Evolutionary conservation across 805 yeast species (phyloP).

Genomic region (Candida yuanshanica): DNA sequence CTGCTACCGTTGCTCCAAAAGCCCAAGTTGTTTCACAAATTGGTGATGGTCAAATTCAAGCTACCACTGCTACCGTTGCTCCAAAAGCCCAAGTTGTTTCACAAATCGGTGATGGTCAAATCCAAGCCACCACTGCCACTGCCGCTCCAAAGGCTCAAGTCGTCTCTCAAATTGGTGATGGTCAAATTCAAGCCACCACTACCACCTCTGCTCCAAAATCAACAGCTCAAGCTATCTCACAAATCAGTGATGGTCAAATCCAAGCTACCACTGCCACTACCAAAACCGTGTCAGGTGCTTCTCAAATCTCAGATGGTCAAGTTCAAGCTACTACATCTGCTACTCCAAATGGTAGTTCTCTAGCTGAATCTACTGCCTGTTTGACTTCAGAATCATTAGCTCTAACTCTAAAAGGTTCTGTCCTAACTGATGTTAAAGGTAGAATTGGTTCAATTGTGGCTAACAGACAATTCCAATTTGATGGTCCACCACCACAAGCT

Average conservation of each 20-base stretch:
- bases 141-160: slow-evolving; percentile 21
- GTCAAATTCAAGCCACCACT: slow-evolving; percentile 46
- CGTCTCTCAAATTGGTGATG: slow-evolving; percentile 51
- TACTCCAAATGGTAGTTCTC: slow-evolving; percentile 18
- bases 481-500: slow-evolving; percentile 83
- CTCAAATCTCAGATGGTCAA: slow-evolving; percentile 18
- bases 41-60: slow-evolving; percentile 4
- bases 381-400: slow-evolving; percentile 44
- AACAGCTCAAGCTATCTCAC: slow-evolving; percentile 21
- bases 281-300: slow-evolving; percentile 23
- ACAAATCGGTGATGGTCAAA: slow-evolving; percentile 7
- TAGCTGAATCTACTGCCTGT: slow-evolving; percentile 35
- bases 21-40: slow-evolving; percentile 4
- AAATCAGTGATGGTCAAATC: slow-evolving; percentile 20
- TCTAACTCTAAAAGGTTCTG: slow-evolving; percentile 44
- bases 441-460: slow-evolving; percentile 78
- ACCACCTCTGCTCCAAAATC: no score
- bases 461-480: slow-evolving; percentile 81
- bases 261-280: slow-evolving; percentile 21
- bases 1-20: slow-evolving; percentile 9
- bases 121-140: slow-evolving; percentile 14
- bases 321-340: slow-evolving; percentile 22
- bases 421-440: slow-evolving; percentile 53
- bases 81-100: slow-evolving; percentile 4
- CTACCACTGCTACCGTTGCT: slow-evolving; percentile 1